These are phyloP conservation scores for Leccinum olivaceopallidum DNA, from an alignment of 768 basidiomycete species.

Conservation along the genomic window DNA sequence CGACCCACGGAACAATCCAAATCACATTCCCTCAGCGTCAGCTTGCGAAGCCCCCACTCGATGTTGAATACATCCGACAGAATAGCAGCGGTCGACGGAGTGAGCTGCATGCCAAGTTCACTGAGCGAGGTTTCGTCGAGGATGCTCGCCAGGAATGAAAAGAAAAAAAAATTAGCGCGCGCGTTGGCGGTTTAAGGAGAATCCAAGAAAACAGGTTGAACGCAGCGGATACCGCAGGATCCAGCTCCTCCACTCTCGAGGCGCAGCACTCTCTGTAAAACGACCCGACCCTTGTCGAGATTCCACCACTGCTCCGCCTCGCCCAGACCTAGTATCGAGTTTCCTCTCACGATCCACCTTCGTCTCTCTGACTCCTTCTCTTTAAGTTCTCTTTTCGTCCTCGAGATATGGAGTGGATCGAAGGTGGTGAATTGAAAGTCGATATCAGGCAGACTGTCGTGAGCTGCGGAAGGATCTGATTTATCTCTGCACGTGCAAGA, in stretches of 20 bases:
- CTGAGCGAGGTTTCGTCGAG: not conserved
- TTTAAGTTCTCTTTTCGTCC: conserved; percentile 79
- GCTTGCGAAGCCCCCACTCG: conserved; percentile 1
- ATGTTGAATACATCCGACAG: conserved; percentile 90
- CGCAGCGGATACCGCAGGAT: conserved; percentile 62
- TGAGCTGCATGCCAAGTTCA: not conserved
- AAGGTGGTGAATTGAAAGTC: conserved; percentile 68
- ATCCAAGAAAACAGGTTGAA: conserved; percentile 54
- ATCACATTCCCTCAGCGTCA: conserved; percentile 50
- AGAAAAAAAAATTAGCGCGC: conserved; percentile 24
- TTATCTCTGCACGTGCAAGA: too few species aligned
- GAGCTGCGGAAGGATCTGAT: conserved; percentile 71
- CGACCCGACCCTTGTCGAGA: conserved; percentile 28
- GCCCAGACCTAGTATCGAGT: conserved; percentile 35
- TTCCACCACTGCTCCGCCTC: conserved; percentile 76
- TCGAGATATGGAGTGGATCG: conserved; percentile 66
- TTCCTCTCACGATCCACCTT: conserved; percentile 63
- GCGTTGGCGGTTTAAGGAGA: not conserved
- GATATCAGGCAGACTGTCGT: conserved; percentile 91
- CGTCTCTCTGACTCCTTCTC: conserved; percentile 72
- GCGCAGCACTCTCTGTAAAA: conserved; percentile 87
- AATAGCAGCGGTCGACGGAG: conserved; percentile 54
- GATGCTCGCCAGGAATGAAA: not conserved
- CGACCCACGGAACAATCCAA: not conserved
- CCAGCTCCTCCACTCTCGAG: conserved; percentile 68